Evolutionary conservation across 306 rosid genomes (phyloP).

Genomic region (Fragaria nilgerrensis): DNA sequence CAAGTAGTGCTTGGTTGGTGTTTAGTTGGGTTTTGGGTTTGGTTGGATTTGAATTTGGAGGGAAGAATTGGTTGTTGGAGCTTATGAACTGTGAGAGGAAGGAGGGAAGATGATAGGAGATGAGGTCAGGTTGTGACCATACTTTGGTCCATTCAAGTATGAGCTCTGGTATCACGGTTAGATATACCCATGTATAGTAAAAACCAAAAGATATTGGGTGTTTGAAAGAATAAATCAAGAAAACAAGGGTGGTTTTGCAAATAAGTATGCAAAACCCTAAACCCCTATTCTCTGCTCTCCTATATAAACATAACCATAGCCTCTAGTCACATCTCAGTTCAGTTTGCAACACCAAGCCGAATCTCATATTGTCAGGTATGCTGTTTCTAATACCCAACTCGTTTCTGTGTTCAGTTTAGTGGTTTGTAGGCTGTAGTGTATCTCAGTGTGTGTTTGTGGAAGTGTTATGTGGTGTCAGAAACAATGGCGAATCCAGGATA

Average conservation of each 20-base stretch:
- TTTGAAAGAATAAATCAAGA: not conserved
- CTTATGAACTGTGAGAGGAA: constrained; percentile 28
- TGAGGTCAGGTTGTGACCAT: constrained; percentile 32
- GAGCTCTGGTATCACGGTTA: too few species aligned
- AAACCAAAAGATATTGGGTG: not conserved
- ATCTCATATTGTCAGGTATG: constrained; percentile 6
- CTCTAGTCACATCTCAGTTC: constrained; percentile 10
- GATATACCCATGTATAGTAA: not conserved
- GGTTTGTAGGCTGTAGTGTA: too few species aligned
- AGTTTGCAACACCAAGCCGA: not conserved
- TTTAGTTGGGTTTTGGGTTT: not conserved
- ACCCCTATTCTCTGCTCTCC: constrained; percentile 12
- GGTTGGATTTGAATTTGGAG: constrained; percentile 4
- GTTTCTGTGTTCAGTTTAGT: not conserved
- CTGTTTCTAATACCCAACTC: not conserved
- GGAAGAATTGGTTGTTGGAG: constrained; percentile 26
- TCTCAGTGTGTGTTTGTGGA: not conserved
- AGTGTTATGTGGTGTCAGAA: not conserved
- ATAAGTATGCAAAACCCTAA: constrained; percentile 40
- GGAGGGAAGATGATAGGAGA: constrained; percentile 24
- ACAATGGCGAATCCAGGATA: not conserved
- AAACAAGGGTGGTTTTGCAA: constrained; percentile 6
- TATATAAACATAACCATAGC: constrained; percentile 17
- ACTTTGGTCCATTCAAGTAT: not conserved
- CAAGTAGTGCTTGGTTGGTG: constrained; percentile 9